A percentile compares a stretch with the other conserved stretches of the same genome.
phyloP scores from a whole-genome alignment of 2,329 filamentous ascomycete species.

The Phoma sp. region DNA sequence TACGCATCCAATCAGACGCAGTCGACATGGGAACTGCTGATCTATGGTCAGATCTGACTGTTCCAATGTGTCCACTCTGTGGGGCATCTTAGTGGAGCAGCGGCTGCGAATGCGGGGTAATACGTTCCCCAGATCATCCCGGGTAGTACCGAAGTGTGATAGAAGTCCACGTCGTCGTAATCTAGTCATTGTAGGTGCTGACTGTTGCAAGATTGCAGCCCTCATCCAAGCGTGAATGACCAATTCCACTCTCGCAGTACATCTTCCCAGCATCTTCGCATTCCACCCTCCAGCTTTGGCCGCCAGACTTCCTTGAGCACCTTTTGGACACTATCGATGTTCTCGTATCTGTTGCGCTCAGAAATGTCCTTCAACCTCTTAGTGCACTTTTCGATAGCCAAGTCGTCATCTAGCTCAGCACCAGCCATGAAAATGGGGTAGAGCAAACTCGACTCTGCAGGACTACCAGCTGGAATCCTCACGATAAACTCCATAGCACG shows the following conservation, averaged over 20 bases:
- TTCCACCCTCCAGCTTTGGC: constrained; percentile 35
- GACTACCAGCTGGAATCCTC: constrained; percentile 43
- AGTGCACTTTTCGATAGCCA: constrained; percentile 38
- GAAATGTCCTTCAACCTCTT: constrained; percentile 41
- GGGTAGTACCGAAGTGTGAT: not conserved
- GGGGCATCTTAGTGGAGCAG: constrained; percentile 2
- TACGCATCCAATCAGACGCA: not conserved
- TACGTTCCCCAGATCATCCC: not conserved
- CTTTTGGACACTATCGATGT: constrained; percentile 42
- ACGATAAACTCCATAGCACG: constrained; percentile 45
- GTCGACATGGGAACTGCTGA: not conserved
- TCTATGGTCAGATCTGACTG: not conserved
- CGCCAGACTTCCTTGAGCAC: constrained; percentile 47
- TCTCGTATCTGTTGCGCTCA: constrained; percentile 44
- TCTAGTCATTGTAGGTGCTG: not conserved
- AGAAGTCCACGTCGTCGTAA: not conserved
- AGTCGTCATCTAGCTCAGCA: constrained; percentile 39
- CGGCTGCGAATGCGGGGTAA: constrained; percentile 8
- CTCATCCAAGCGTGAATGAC: constrained; percentile 44
- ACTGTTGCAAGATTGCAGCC: not conserved
- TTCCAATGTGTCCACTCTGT: not conserved
- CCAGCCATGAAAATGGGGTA: constrained; percentile 47
- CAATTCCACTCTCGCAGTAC: constrained; percentile 44
- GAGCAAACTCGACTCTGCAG: constrained; percentile 44
- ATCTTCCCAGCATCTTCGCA: constrained; percentile 44